Evolutionary conservation across 805 yeast genomes (phyloP).

Genomic region (Scheffersomyces lignosus): DNA sequence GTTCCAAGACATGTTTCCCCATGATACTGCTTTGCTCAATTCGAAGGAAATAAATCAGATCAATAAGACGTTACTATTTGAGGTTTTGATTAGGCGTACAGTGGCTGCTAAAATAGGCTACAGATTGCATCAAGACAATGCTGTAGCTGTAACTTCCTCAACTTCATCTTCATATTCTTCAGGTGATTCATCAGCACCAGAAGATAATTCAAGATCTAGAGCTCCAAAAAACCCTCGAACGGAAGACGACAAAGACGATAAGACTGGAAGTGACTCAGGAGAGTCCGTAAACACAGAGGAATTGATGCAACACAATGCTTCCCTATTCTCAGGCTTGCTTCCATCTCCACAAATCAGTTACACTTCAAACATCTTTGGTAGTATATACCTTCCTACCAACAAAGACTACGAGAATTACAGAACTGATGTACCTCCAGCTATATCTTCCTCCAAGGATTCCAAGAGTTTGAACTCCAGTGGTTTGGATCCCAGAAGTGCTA

Average conservation of each 20-base stretch:
- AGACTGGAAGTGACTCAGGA: neutral
- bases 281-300: conserved; percentile 27
- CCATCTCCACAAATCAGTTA: conserved; percentile 42
- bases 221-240: neutral
- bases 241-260: neutral
- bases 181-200: neutral
- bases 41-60: conserved; percentile 26
- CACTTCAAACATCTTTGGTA: conserved; percentile 29
- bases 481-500: neutral
- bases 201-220: neutral
- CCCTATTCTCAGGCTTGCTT: conserved; percentile 31
- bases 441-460: neutral
- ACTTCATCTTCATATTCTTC: neutral
- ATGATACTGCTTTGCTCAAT: conserved; percentile 20
- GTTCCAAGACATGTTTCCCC: conserved; percentile 29
- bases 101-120: conserved; percentile 42
- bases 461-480: neutral
- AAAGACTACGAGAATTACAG: too few relatives aligned
- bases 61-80: conserved; percentile 33
- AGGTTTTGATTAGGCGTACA: conserved; percentile 39
- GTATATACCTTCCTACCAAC: conserved; percentile 5
- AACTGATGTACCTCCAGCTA: neutral
- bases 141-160: neutral
- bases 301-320: conserved; percentile 30
- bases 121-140: conserved; percentile 23